A percentile compares a stretch with the other conserved stretches of the same genome.
Conservation (phyloP, 73 alveolate species). For the Durusdinium trenchii region DNA sequence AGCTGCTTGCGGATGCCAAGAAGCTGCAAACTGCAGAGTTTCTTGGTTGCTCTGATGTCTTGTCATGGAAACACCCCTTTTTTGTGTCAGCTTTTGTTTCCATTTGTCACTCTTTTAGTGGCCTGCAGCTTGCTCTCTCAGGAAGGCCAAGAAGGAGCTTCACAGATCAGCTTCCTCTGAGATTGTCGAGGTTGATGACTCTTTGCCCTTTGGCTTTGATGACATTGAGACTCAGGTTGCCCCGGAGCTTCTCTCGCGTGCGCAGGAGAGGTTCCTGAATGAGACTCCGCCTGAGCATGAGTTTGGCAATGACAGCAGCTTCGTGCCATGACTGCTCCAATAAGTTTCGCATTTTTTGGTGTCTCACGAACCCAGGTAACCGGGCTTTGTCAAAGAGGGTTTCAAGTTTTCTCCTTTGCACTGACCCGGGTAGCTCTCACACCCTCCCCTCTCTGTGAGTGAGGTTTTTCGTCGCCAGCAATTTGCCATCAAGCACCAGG, state of each 20-base stretch:
- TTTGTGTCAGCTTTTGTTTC: too few relatives aligned
- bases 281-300: background rate
- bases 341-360: background rate
- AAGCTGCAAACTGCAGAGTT: background rate
- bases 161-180: background rate
- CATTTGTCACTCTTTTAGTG: too few relatives aligned
- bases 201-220: background rate
- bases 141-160: background rate
- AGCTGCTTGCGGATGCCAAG: background rate
- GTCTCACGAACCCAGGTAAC: background rate
- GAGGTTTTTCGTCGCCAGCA: background rate
- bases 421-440: background rate
- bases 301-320: background rate
- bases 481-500: background rate
- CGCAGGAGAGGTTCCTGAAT: background rate
- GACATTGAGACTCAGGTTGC: background rate
- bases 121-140: background rate
- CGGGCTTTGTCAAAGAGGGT: background rate
- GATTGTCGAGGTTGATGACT: background rate
- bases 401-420: background rate
- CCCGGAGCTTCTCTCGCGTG: background rate
- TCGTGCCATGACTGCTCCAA: background rate
- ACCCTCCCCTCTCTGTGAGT: background rate
- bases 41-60: background rate
- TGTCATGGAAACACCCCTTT: background rate